These are phyloP conservation scores for Trametes hirsuta DNA, from an alignment of 1,284 basidiomycete genomes.

Conservation along the genomic window DNA sequence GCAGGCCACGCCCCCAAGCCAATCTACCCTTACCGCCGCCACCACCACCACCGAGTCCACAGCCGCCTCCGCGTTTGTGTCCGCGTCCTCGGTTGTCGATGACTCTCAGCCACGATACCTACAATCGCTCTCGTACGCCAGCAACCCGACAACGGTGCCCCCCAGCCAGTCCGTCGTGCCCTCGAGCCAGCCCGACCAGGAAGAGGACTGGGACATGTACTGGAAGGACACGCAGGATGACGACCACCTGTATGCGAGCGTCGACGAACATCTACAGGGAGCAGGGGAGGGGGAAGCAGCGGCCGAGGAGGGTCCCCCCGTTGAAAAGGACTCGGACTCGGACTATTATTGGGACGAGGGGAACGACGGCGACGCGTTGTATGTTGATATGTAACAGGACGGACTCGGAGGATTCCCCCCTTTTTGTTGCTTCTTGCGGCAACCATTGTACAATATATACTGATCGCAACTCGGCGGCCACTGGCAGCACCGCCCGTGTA, in stretches of 20 bases:
- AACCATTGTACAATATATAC: neutral
- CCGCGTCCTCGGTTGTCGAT: too few relatives aligned
- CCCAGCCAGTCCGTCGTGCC: constrained; percentile 9
- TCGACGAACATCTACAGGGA: neutral
- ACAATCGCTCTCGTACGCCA: neutral
- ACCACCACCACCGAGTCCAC: too few relatives aligned
- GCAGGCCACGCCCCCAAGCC: too few relatives aligned
- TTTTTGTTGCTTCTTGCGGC: neutral
- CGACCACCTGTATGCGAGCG: constrained; percentile 7
- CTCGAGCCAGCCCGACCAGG: constrained; percentile 8
- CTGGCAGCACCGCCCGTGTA: too few relatives aligned
- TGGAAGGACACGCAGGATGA: constrained; percentile 41
- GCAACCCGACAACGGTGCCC: neutral
- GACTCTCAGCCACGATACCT: neutral
- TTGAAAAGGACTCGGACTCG: constrained; percentile 7
- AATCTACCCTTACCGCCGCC: too few relatives aligned
- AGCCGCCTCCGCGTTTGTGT: too few relatives aligned
- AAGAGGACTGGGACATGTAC: constrained; percentile 48
- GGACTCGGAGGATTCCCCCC: neutral
- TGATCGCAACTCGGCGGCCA: too few relatives aligned
- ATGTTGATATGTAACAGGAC: neutral
- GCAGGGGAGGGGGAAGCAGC: neutral
- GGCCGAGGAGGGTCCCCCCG: constrained; percentile 11
- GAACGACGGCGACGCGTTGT: neutral
- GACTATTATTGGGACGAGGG: constrained; percentile 6